phyloP scores from a whole-genome alignment of 2,329 filamentous ascomycete species.

The Beauveria medogensis region DNA sequence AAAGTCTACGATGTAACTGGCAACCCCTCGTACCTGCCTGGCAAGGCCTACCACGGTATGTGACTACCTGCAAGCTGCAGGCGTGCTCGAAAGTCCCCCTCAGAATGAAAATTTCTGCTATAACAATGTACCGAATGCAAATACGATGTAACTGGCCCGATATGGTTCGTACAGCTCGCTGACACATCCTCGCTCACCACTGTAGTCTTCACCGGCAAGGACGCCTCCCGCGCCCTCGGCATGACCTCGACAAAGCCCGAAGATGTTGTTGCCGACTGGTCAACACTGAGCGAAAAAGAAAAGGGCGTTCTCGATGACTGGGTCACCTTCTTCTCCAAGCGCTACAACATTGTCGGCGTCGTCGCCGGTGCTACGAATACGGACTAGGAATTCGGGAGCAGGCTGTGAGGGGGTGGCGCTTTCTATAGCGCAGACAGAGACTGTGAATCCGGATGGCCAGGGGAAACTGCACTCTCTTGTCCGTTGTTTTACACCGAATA shows the following conservation, averaged over 20 bases:
- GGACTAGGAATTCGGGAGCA: conserved; percentile 24
- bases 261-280: conserved; percentile 76
- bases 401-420: not conserved
- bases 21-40: conserved; percentile 39
- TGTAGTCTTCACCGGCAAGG: conserved; percentile 88
- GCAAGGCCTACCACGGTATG: conserved; percentile 68
- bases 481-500: not conserved
- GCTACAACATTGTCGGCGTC: conserved; percentile 81
- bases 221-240: conserved; percentile 85
- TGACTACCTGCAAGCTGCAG: conserved; percentile 24
- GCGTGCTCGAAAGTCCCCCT: too few relatives aligned
- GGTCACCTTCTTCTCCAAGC: conserved; percentile 92
- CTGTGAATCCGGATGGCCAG: not conserved
- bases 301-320: conserved; percentile 82
- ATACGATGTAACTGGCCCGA: not conserved
- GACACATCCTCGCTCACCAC: not conserved
- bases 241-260: conserved; percentile 79
- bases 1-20: conserved; percentile 90
- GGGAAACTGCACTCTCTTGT: not conserved
- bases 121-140: not conserved
- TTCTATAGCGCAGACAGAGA: not conserved
- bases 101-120: too few relatives aligned
- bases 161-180: conserved; percentile 14
- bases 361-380: conserved; percentile 54
- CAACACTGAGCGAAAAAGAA: conserved; percentile 75